A percentile compares a stretch with the other conserved stretches of the same genome.
These are phyloP conservation scores for Mentha longifolia DNA, from an alignment of 257 asterid genomes.

Conservation along the genomic window DNA sequence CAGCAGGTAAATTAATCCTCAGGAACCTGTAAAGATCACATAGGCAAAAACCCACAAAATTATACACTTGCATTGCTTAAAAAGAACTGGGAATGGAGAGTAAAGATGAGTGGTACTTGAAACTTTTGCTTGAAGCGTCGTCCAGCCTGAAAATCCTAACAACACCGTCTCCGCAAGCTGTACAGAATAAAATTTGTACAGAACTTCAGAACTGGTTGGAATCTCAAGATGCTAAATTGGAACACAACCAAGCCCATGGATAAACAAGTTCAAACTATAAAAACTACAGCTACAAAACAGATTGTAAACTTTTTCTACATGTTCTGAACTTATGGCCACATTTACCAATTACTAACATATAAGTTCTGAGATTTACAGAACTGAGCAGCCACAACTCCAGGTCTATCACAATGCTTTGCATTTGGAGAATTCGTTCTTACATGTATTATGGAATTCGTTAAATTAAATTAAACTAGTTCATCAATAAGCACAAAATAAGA, in stretches of 20 bases:
- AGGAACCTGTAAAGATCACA: slow-evolving; percentile 61
- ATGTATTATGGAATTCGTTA: no score
- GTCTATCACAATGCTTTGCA: background rate
- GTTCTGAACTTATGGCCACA: background rate
- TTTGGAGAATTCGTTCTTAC: no score
- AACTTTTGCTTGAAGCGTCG: slow-evolving; percentile 92
- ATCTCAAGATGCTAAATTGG: slow-evolving; percentile 12
- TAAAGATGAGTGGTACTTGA: slow-evolving; percentile 72
- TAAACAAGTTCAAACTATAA: background rate
- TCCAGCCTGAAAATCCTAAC: slow-evolving; percentile 94
- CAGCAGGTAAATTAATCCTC: slow-evolving; percentile 86
- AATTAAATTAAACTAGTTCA: no score
- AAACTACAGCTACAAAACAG: slow-evolving; percentile 10
- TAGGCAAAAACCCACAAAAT: slow-evolving; percentile 10
- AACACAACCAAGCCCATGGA: background rate
- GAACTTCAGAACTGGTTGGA: slow-evolving; percentile 19
- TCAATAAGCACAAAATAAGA: background rate
- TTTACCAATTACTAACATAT: background rate
- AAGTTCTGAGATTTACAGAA: slow-evolving; percentile 1
- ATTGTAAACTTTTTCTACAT: background rate
- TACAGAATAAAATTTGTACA: slow-evolving; percentile 26
- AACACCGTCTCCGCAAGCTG: slow-evolving; percentile 95
- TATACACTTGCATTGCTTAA: slow-evolving; percentile 15
- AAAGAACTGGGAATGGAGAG: slow-evolving; percentile 24
- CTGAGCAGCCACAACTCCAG: slow-evolving; percentile 11